Evolutionary conservation across 2,329 filamentous ascomycete species (phyloP).

Genomic region (Karstenula rhodostoma): DNA sequence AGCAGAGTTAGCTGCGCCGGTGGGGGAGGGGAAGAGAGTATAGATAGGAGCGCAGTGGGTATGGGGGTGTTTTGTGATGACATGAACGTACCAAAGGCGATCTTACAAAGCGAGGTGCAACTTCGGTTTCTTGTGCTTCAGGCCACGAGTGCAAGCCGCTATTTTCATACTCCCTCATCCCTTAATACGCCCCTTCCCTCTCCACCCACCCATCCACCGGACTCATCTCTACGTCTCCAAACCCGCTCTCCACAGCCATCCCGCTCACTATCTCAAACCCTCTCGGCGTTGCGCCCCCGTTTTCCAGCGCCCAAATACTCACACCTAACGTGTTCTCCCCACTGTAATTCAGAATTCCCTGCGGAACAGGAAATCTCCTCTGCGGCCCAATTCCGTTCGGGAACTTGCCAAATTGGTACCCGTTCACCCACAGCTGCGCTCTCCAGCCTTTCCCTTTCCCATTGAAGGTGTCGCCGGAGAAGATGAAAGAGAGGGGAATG

Average conservation of each 20-base stretch:
- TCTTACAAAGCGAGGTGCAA: too few relatives aligned
- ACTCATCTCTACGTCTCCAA: conserved; percentile 22
- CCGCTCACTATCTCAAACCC: conserved; percentile 59
- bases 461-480: conserved; percentile 54
- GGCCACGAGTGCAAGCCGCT: too few relatives aligned
- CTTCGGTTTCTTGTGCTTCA: too few relatives aligned
- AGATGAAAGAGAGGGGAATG: conserved; percentile 66
- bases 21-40: too few relatives aligned
- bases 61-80: too few relatives aligned
- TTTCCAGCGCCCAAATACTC: conserved; percentile 71
- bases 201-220: conserved; percentile 27
- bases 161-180: too few relatives aligned
- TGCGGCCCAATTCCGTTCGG: conserved; percentile 76
- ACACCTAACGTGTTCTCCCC: conserved; percentile 73
- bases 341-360: conserved; percentile 74
- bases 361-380: conserved; percentile 72
- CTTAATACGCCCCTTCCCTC: conserved; percentile 25
- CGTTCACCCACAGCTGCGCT: conserved; percentile 74
- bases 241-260: conserved; percentile 51
- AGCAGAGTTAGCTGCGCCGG: background rate
- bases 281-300: conserved; percentile 64
- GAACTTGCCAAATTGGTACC: conserved; percentile 74
- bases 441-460: conserved; percentile 56
- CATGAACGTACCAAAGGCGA: too few relatives aligned
- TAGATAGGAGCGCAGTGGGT: too few relatives aligned